phyloP scores from a whole-genome alignment of 2,329 filamentous ascomycete genomes.

The Capronia epimyces region DNA sequence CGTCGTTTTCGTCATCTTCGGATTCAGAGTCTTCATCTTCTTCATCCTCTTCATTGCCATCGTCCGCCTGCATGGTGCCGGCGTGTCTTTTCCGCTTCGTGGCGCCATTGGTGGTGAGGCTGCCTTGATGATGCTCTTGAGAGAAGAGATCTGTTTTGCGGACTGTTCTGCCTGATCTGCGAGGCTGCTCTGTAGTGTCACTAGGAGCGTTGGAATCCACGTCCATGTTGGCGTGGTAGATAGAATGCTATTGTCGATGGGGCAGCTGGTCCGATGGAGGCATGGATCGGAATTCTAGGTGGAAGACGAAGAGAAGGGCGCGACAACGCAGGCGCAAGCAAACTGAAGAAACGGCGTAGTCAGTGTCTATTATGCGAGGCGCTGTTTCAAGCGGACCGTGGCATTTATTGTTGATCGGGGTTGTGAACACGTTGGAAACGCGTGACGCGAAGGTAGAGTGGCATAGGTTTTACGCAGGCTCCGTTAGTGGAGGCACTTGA shows the following conservation, averaged over 20 bases:
- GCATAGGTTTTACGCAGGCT: too few relatives aligned
- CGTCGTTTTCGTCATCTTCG: slow-evolving; percentile 29
- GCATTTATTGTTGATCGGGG: not conserved
- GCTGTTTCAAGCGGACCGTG: not conserved
- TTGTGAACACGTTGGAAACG: slow-evolving; percentile 10
- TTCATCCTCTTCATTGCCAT: slow-evolving; percentile 28
- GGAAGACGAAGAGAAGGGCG: slow-evolving; percentile 1
- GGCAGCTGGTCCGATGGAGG: not conserved
- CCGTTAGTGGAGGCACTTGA: slow-evolving; percentile 5
- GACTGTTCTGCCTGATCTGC: slow-evolving; percentile 42
- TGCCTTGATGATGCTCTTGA: slow-evolving; percentile 33
- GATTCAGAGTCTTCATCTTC: slow-evolving; percentile 27
- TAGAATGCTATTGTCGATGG: not conserved
- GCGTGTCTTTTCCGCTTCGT: slow-evolving; percentile 49
- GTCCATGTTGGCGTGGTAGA: not conserved
- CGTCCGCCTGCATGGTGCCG: slow-evolving; percentile 33
- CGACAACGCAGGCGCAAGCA: not conserved
- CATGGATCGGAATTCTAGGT: not conserved
- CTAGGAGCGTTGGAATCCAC: slow-evolving; percentile 25
- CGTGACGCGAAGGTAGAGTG: slow-evolving; percentile 11
- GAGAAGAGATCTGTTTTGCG: slow-evolving; percentile 42
- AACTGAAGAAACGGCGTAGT: not conserved
- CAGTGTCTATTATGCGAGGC: not conserved
- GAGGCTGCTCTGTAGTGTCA: slow-evolving; percentile 29
- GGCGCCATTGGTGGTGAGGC: slow-evolving; percentile 30